Evolutionary conservation across 228 moss, liverwort and hornwort species (phyloP).

Genomic region (Sphagnum fallax): DNA sequence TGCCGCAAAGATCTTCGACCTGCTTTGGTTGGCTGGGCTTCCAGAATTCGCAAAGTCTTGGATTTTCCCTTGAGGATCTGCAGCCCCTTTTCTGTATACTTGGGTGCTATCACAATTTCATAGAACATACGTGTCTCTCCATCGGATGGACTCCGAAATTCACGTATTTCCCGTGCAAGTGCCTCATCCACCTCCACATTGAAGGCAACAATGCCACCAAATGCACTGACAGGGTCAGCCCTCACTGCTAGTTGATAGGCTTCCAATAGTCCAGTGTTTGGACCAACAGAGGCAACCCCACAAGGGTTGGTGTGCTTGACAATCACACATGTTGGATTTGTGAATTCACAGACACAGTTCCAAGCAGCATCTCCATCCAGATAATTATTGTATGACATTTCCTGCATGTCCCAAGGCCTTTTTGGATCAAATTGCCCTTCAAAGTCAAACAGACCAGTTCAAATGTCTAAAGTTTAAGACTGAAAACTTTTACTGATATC

Average conservation of each 20-base stretch:
- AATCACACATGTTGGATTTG: slow-evolving; percentile 81
- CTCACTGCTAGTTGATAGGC: slow-evolving; percentile 85
- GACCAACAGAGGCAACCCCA: slow-evolving; percentile 81
- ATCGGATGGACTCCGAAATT: slow-evolving; percentile 85
- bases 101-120: slow-evolving; percentile 92
- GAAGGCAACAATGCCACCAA: slow-evolving; percentile 95
- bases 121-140: slow-evolving; percentile 94
- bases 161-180: slow-evolving; percentile 90
- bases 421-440: too few species aligned
- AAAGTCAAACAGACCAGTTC: too few species aligned
- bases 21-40: slow-evolving; percentile 63
- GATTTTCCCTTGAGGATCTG: slow-evolving; percentile 96
- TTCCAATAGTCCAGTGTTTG: slow-evolving; percentile 68
- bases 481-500: too few species aligned
- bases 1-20: slow-evolving; percentile 81
- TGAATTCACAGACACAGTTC: slow-evolving; percentile 96
- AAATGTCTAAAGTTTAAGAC: too few species aligned
- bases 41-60: slow-evolving; percentile 81
- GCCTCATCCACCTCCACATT: slow-evolving; percentile 97
- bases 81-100: slow-evolving; percentile 72
- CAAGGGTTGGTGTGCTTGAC: slow-evolving; percentile 99
- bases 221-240: slow-evolving; percentile 96
- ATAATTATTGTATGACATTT: slow-evolving; percentile 99
- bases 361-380: slow-evolving; percentile 97
- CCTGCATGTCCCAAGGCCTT: slow-evolving; percentile 27